Evolutionary conservation across 176 grass and related monocot genomes (phyloP).

Genomic region (bread wheat (Triticum aestivum)): DNA sequence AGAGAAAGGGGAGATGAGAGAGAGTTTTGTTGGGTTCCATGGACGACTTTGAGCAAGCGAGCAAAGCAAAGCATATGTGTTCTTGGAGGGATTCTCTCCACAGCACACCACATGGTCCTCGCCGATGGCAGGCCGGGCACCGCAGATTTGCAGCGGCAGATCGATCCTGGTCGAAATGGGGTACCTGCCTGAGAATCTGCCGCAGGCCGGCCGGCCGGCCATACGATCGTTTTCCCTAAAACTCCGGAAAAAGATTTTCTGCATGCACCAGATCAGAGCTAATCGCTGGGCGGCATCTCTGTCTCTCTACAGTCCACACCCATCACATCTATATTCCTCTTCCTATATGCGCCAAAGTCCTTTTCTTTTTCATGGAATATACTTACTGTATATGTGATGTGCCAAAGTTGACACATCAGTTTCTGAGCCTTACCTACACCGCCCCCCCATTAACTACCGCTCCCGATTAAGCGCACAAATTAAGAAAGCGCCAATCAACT

Average conservation of each 20-base stretch:
- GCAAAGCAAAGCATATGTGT: slow-evolving; percentile 4
- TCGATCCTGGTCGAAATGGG: slow-evolving; percentile 45
- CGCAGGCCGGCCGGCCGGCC: slow-evolving; percentile 15
- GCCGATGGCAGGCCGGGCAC: not conserved
- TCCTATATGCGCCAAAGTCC: not conserved
- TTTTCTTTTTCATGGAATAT: not conserved
- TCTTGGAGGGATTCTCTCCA: slow-evolving; percentile 18
- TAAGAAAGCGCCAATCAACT: not conserved
- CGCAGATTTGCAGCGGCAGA: slow-evolving; percentile 37
- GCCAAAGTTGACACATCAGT: not conserved
- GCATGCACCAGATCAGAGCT: slow-evolving; percentile 27
- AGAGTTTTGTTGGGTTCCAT: slow-evolving; percentile 16
- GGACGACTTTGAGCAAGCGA: slow-evolving; percentile 26
- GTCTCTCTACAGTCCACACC: not conserved
- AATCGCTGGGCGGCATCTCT: slow-evolving; percentile 5
- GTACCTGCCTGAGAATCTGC: slow-evolving; percentile 41
- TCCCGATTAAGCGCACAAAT: not conserved
- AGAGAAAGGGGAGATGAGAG: slow-evolving; percentile 4
- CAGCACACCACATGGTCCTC: slow-evolving; percentile 21
- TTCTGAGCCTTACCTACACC: slow-evolving; percentile 33
- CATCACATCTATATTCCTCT: not conserved
- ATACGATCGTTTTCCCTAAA: not conserved
- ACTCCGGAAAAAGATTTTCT: slow-evolving; percentile 40
- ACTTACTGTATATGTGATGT: too few species aligned
- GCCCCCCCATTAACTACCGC: not conserved